Percentiles rank a stretch among this genome's conserved stretches.
These are phyloP conservation scores for Postia placenta DNA, from an alignment of 768 basidiomycete species.

Conservation along the genomic window DNA sequence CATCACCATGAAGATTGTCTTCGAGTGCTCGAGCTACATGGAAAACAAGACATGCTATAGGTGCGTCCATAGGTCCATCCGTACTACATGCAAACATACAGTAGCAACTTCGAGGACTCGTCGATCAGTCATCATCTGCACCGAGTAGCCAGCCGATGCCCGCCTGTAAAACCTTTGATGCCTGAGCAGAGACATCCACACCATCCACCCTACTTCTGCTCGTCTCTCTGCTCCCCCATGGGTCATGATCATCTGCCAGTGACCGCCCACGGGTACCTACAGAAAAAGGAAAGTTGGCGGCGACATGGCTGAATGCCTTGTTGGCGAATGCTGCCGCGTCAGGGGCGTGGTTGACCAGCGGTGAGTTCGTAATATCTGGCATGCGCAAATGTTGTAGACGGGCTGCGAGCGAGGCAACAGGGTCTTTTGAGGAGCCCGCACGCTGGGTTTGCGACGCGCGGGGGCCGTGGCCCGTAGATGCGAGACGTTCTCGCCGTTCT, in stretches of 20 bases:
- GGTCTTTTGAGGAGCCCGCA: slow-evolving; percentile 6
- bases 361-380: slow-evolving; percentile 64
- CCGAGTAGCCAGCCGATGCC: slow-evolving; percentile 97
- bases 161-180: slow-evolving; percentile 72
- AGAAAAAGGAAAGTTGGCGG: slow-evolving; percentile 70
- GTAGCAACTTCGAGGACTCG: no score
- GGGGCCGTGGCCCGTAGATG: slow-evolving; percentile 18
- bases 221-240: slow-evolving; percentile 30
- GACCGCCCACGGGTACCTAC: slow-evolving; percentile 30
- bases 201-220: slow-evolving; percentile 32
- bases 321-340: slow-evolving; percentile 78
- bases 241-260: slow-evolving; percentile 32
- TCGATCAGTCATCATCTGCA: slow-evolving; percentile 53
- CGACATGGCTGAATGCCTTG: slow-evolving; percentile 70
- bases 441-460: slow-evolving; percentile 11
- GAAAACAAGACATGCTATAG: no score
- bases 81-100: no score
- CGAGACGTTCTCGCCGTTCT: slow-evolving; percentile 38
- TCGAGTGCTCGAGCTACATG: no score
- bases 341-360: slow-evolving; percentile 61
- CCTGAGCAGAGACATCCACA: slow-evolving; percentile 59
- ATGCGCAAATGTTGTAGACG: slow-evolving; percentile 64
- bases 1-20: no score
- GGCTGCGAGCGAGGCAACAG: slow-evolving; percentile 42
- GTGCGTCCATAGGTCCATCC: no score